Base-by-base conservation (phyloP, 441 rosid genomes). In the Pelargonium myrrhifolium region DNA sequence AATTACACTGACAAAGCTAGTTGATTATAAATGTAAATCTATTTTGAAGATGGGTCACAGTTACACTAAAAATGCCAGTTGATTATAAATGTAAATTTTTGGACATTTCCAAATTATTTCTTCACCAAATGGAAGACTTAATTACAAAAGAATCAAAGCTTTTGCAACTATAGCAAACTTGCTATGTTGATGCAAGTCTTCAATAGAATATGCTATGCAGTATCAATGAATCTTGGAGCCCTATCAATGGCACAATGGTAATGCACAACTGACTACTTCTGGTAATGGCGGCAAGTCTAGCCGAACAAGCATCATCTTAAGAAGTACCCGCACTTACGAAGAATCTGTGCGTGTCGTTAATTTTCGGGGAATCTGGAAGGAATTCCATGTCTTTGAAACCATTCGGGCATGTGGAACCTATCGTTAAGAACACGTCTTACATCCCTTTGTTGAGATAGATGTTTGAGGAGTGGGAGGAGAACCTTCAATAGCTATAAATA, bases 301-400 rank as follows among this genome's bases (percentile, higher is more conserved):
- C 42, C 1, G 42, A 39, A 8, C 11, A 39, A 39, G 11, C 42
- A 39, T 39, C 2, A 9, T 39, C 42, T 39, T 39, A 39, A 11
- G 42, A 39, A 8, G 42, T 39, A 39, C 42, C 42, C 42, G 42
- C 9, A 39, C 11, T 11, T 39, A 8, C 42, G 8, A 39, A 37
- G 40, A 37, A 37, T 37, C 40, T 6, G 40, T 37, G 2, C 9
- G 42, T 8, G 9, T 39, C 42, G 11, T 9, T 39, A 39, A 42
- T 43, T 39, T 56, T 20, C 47, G 2, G 5, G 43, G 37, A 12
- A 20, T 0, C 77, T 71, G 1, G 0, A 39, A 22, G 82, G 86
- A 60, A 82, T 76, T 64, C 86, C 86, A 9, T 77, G 82, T 80
- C 69, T 79, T 75, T 76, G 81, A 82, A 85, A 85, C 88, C 86